A percentile compares a stretch with the other conserved stretches of the same genome.
These are phyloP conservation scores for Styphnolobium japonicum DNA, from an alignment of 306 rosid species.

Conservation along the genomic window DNA sequence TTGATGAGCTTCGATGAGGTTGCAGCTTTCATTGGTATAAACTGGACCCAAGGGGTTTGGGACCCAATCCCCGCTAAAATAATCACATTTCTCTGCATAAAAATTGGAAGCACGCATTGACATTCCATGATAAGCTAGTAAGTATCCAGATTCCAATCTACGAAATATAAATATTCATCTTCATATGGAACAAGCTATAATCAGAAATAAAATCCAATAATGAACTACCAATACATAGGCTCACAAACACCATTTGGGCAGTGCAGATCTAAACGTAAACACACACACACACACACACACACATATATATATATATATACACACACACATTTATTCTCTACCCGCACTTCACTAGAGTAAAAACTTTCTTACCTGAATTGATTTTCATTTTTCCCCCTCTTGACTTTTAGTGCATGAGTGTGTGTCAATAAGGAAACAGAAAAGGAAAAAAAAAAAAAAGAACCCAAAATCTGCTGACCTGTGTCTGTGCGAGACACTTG, in stretches of 20 bases:
- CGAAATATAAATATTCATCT: background rate
- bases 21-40: slow-evolving; percentile 75
- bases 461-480: slow-evolving; percentile 26
- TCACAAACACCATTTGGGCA: background rate
- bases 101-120: background rate
- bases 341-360: background rate
- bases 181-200: background rate
- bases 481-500: slow-evolving; percentile 34
- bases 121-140: background rate
- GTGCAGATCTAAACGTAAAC: slow-evolving; percentile 19
- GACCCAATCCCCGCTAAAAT: slow-evolving; percentile 80
- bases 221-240: background rate
- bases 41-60: slow-evolving; percentile 61
- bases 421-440: background rate
- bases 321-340: too few relatives aligned
- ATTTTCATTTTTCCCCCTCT: background rate
- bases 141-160: background rate
- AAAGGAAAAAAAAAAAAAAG: background rate
- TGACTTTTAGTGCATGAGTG: background rate
- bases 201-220: background rate
- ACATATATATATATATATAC: too few relatives aligned
- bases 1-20: slow-evolving; percentile 79
- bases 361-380: background rate
- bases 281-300: too few relatives aligned
- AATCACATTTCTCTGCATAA: slow-evolving; percentile 68